Percentiles rank a stretch among this genome's conserved stretches.
phyloP scores from a whole-genome alignment of 352 stramenopile species.

The Pythium myriotylum region DNA sequence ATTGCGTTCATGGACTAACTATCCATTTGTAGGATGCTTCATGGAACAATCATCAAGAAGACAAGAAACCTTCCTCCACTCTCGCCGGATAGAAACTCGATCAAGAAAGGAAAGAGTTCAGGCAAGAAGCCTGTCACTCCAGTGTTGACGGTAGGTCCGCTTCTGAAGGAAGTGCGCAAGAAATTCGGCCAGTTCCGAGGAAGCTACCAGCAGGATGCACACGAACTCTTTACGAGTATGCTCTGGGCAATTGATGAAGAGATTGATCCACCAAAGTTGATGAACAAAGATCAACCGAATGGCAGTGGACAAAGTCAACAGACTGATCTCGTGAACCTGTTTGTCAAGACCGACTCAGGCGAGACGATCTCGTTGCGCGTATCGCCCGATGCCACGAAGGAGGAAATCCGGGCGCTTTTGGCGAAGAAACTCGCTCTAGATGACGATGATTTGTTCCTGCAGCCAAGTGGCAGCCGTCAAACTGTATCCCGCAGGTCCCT shows the following conservation, averaged over 20 bases:
- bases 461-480: constrained; percentile 18
- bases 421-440: constrained; percentile 58
- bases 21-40: constrained; percentile 12
- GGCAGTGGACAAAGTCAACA: constrained; percentile 26
- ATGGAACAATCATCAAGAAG: constrained; percentile 9
- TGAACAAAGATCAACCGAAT: background rate
- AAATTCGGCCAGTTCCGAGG: constrained; percentile 94
- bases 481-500: constrained; percentile 11
- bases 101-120: constrained; percentile 21
- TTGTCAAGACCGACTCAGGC: constrained; percentile 64
- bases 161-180: constrained; percentile 70
- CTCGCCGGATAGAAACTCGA: too few species aligned
- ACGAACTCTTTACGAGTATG: constrained; percentile 95
- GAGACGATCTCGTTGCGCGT: constrained; percentile 67
- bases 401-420: constrained; percentile 57
- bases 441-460: constrained; percentile 58
- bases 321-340: constrained; percentile 38
- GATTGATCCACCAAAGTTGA: constrained; percentile 44
- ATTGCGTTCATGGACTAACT: background rate
- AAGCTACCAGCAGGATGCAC: constrained; percentile 95
- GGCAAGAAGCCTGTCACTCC: constrained; percentile 31
- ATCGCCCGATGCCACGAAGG: constrained; percentile 41
- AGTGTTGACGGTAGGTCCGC: constrained; percentile 55
- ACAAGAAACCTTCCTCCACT: background rate
- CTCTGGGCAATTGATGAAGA: constrained; percentile 89